phyloP scores from a whole-genome alignment of 2,329 filamentous ascomycete genomes.

The Ophidiomyces ophidiicola region DNA sequence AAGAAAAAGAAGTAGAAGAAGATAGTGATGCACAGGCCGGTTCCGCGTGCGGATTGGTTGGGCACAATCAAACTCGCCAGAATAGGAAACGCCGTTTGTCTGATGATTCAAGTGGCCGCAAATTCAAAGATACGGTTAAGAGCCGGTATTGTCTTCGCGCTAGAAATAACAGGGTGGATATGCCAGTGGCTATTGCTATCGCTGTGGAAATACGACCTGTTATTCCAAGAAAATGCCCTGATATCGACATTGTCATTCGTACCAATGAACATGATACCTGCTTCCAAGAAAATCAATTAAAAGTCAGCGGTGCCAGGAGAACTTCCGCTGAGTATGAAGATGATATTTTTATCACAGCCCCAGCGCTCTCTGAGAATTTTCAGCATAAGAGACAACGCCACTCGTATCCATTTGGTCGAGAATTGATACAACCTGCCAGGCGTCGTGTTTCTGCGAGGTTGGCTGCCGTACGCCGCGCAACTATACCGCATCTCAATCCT shows the following conservation, averaged over 20 bases:
- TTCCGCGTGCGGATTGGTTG: too few species aligned
- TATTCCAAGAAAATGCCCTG: background rate
- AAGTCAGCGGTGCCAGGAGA: background rate
- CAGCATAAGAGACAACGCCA: conserved; percentile 3
- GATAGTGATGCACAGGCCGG: too few species aligned
- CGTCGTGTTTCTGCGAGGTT: conserved; percentile 3
- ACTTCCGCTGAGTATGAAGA: conserved; percentile 4
- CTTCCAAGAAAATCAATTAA: background rate
- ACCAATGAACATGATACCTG: background rate
- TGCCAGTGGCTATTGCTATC: conserved; percentile 1
- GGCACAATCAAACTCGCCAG: too few species aligned
- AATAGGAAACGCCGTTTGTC: too few species aligned
- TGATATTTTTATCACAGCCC: conserved; percentile 11
- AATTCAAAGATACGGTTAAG: too few species aligned
- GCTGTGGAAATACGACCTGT: conserved; percentile 6
- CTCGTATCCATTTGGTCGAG: background rate
- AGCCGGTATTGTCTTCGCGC: too few species aligned
- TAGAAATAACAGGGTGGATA: background rate
- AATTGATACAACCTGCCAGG: background rate
- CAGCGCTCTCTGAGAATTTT: conserved; percentile 5
- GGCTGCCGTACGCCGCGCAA: background rate
- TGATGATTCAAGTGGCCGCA: too few species aligned
- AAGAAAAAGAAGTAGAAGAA: too few species aligned
- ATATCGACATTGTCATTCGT: conserved; percentile 10
- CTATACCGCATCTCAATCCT: conserved; percentile 4